phyloP scores from a whole-genome alignment of 371 early-diverging fungal genomes.

The Syncephalastrum sp. region DNA sequence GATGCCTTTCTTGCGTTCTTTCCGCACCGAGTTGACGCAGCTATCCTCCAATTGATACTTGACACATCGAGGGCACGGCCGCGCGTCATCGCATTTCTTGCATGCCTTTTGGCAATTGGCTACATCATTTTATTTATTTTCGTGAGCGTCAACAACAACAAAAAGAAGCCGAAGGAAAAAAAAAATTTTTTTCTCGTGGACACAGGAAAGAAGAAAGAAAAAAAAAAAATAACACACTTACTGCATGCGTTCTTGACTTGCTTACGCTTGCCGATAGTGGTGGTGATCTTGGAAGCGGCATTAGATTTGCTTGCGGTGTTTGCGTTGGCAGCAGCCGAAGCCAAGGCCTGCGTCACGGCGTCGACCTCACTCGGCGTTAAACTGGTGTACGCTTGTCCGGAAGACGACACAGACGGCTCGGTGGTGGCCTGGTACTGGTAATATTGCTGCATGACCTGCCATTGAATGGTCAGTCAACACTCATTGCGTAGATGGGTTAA shows the following conservation, averaged over 20 bases:
- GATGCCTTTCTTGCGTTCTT: conserved; percentile 82
- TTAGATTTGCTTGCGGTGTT: background rate
- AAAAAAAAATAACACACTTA: conserved; percentile 22
- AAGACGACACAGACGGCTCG: too few species aligned
- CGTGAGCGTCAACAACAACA: background rate
- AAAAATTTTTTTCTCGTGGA: too few species aligned
- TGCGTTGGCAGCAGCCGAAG: conserved; percentile 12
- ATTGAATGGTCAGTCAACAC: background rate
- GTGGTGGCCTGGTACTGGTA: too few species aligned
- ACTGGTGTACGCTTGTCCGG: too few species aligned
- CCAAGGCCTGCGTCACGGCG: conserved; percentile 9
- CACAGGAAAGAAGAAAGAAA: background rate
- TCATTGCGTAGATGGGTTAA: conserved; percentile 16
- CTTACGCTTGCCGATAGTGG: conserved; percentile 29
- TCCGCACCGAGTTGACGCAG: conserved; percentile 81
- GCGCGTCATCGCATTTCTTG: conserved; percentile 88
- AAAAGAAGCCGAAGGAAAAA: background rate
- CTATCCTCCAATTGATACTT: conserved; percentile 69
- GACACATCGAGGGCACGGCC: conserved; percentile 87
- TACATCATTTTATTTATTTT: conserved; percentile 11
- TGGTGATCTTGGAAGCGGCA: too few species aligned
- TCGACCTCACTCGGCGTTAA: conserved; percentile 18
- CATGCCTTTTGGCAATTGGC: conserved; percentile 92
- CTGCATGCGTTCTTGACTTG: conserved; percentile 54
- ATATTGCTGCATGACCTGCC: too few species aligned